Base-by-base conservation (phyloP, 2,329 filamentous ascomycete species). In the Fusarium haematococcum region DNA sequence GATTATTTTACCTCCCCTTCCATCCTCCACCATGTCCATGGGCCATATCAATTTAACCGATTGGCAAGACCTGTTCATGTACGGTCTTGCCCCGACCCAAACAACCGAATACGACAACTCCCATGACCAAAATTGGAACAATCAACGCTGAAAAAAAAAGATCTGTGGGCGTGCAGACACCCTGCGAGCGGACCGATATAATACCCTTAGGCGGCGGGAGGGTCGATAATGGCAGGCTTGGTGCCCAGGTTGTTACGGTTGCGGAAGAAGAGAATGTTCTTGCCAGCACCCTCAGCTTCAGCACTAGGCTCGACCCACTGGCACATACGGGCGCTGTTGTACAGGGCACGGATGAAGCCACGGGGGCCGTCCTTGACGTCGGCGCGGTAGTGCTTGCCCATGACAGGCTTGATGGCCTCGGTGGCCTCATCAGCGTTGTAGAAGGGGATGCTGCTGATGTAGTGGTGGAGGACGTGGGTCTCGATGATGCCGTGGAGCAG, bases 401-500 rank as follows among this genome's bases (percentile, higher is more conserved):
- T 98, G 83, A 99, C 88, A 70, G 91, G 91, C 89, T 95, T 95
- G 89, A 98, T 97, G 80, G 95, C 95, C 79, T 98, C 95, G 79
- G 92, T 93, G 67, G 96, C 95, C 87, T 98, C 95, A 78, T 98
- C 95, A 81, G 95, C 96, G 84, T 98, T 90, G 87, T 98, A 98
- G 87, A 98, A 98, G 73, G 96, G 96, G 77, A 98, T 98, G 80
- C 91, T 94, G 85, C 93, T 96, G 83, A 98, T 91, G 85, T 98
- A 98, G 90, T 98, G 96, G 89, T 98, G 96, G 70, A 98, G 93
- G 69, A 98, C 96, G 86, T 98, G 96, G 58, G 96, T 98, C 89
- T 98, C 96, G 83, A 98, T 93, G 84, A 98, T 98, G 80, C 95
- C 96, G 89, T 98, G 96, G 83, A 98, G 89, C 71, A 98, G 89